Base-by-base conservation (phyloP, 495 filamentous ascomycete genomes). In the Elaphomyces granulatus region DNA sequence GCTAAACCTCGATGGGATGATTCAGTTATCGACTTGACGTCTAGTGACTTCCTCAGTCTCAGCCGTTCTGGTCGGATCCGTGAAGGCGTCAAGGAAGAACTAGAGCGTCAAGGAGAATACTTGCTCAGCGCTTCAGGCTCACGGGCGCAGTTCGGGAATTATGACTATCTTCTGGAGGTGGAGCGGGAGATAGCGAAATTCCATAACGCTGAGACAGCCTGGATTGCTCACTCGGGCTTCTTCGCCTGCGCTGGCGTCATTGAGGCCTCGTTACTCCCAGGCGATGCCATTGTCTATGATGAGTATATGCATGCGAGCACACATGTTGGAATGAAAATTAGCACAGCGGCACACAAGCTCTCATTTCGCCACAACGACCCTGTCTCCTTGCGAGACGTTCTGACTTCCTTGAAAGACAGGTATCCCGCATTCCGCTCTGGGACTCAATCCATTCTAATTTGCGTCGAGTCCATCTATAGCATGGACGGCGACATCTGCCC, bases 401-500 rank as follows among this genome's bases (percentile, higher is more conserved):
- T 80, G 12, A 15, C 48, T n/a, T 30, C 47, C 0, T 42, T 66
- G 31, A 45, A 63, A 1, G 36, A 53, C 10, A 44, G 42, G 0
- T 56, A 69, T 23, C 35, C 50, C 0, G 15, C 38, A 10, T 38
- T 72, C n/a, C 33, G 37, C 21, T 35, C 50, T 3, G 65, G 65
- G 0, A 46, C 52, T 3, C 45, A 52, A 6, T 66, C 63, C 48
- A 56, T 68, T 6, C 77, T 88, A 47, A 64, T 88, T 15, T 75
- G 76, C 1, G 62, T 87, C 0, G 83, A 90, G 50, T 68, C 70
- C 2, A 58, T 87, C n/a, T 90, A 90, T 53, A 83, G 77, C 40
- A 90, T 90, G 83, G 81, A 88, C 51, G 83, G 83, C 0, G 81
- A 87, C 55, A 49, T 83, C 7, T 72, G 70, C 8, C 80, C 79